These are phyloP conservation scores for Picea sitchensis DNA, from an alignment of 75 land plant species.

Conservation along the genomic window DNA sequence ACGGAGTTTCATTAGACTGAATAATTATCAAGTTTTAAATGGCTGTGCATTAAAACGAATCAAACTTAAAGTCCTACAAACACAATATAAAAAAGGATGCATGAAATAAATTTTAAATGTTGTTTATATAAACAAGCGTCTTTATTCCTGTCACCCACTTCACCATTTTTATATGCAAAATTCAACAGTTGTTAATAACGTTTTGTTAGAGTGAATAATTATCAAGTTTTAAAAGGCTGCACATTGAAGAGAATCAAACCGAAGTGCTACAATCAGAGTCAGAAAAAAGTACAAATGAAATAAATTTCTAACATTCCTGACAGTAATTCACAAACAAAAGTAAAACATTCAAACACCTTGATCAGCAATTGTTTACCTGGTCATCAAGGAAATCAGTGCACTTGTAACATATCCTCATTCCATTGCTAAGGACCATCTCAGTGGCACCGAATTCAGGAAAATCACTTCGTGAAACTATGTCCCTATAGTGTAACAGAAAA, in stretches of 20 bases:
- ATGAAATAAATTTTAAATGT: background rate
- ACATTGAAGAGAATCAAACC: too few relatives aligned
- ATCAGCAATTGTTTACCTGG: slow-evolving; percentile 41
- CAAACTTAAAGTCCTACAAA: too few relatives aligned
- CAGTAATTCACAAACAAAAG: background rate
- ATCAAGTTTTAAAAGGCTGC: too few relatives aligned
- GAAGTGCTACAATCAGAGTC: too few relatives aligned
- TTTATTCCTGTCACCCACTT: too few relatives aligned
- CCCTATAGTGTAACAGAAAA: slow-evolving; percentile 26
- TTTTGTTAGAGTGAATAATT: background rate
- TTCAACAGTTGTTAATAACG: too few relatives aligned
- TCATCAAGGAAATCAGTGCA: slow-evolving; percentile 93
- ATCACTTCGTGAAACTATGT: slow-evolving; percentile 43
- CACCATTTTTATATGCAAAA: too few relatives aligned
- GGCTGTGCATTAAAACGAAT: too few relatives aligned
- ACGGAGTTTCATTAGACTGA: background rate
- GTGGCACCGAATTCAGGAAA: slow-evolving; percentile 70
- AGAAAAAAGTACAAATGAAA: background rate
- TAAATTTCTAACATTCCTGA: background rate
- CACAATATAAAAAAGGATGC: background rate
- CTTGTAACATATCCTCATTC: slow-evolving; percentile 92
- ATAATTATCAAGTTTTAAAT: background rate
- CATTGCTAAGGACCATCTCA: slow-evolving; percentile 83
- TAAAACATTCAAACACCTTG: background rate
- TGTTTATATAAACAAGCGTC: background rate